A percentile compares a stretch with the other conserved stretches of the same genome.
Conservation (phyloP, 176 grass and related monocot genomes). For the Oryza rufipogon region DNA sequence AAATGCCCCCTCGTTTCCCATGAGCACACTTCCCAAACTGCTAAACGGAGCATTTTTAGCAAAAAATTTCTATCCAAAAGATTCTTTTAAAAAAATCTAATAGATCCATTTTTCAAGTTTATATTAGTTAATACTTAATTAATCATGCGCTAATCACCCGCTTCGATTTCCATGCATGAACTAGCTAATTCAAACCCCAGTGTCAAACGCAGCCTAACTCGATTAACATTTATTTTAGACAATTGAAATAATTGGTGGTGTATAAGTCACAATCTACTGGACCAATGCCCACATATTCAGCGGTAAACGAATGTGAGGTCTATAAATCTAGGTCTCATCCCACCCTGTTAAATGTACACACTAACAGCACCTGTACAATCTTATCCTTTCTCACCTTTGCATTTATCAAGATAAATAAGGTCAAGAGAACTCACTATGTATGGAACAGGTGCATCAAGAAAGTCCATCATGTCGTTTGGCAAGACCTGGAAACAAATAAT, state of each 20-base stretch:
- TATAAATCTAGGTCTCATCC: background rate
- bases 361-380: background rate
- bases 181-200: too few relatives aligned
- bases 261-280: slow-evolving; percentile 16
- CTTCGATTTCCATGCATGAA: too few relatives aligned
- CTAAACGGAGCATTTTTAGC: too few relatives aligned
- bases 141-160: too few relatives aligned
- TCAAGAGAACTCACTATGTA: slow-evolving; percentile 81
- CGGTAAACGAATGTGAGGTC: background rate
- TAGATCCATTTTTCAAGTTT: too few relatives aligned
- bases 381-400: slow-evolving; percentile 1
- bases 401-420: slow-evolving; percentile 27
- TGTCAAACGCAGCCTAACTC: background rate
- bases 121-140: too few relatives aligned
- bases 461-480: slow-evolving; percentile 92
- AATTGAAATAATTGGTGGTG: slow-evolving; percentile 2
- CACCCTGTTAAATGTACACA: background rate
- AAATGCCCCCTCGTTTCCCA: too few relatives aligned
- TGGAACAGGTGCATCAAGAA: slow-evolving; percentile 98
- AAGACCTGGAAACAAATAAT: slow-evolving; percentile 68
- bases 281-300: background rate
- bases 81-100: too few relatives aligned
- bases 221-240: slow-evolving; percentile 4
- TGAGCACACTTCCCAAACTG: too few relatives aligned
- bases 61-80: too few relatives aligned